phyloP scores from a whole-genome alignment of 441 rosid species.

The Kokia cookei region DNA sequence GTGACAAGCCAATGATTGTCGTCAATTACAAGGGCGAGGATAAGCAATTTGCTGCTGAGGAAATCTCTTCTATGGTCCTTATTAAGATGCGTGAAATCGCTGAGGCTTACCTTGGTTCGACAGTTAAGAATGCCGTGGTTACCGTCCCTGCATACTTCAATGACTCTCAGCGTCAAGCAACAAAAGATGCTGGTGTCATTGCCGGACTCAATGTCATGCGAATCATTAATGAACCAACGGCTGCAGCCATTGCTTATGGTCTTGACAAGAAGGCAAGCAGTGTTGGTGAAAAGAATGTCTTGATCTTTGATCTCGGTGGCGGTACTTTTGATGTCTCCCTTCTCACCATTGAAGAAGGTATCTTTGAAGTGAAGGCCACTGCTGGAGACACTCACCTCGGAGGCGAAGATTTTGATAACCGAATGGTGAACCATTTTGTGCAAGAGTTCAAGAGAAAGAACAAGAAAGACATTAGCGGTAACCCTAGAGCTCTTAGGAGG shows the following conservation, averaged over 20 bases:
- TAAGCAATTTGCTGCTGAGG: constrained; percentile 49
- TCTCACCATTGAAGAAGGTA: constrained; percentile 53
- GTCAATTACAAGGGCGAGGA: constrained; percentile 48
- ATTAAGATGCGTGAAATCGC: constrained; percentile 62
- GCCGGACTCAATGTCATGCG: too few species aligned
- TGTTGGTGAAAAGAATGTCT: constrained; percentile 42
- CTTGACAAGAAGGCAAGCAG: constrained; percentile 56
- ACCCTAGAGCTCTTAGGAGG: constrained; percentile 52
- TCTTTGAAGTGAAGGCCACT: constrained; percentile 51
- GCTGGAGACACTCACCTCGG: constrained; percentile 58
- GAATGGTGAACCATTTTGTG: constrained; percentile 60
- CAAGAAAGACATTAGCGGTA: constrained; percentile 55
- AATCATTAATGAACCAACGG: constrained; percentile 28
- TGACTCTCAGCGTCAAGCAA: constrained; percentile 14
- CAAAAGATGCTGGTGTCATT: too few species aligned
- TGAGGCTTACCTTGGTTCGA: constrained; percentile 48
- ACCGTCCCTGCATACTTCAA: constrained; percentile 58
- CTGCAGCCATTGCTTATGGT: constrained; percentile 58
- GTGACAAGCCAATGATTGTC: constrained; percentile 46
- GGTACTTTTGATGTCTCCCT: constrained; percentile 64
- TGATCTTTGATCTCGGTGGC: constrained; percentile 24
- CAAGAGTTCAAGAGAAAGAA: constrained; percentile 60
- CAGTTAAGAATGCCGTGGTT: constrained; percentile 51
- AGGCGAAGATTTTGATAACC: constrained; percentile 52
- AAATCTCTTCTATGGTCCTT: constrained; percentile 59